Percentiles rank a stretch among this genome's conserved stretches.
phyloP scores from a whole-genome alignment of 139 green algal genomes.

The Mychonastes homosphaera region DNA sequence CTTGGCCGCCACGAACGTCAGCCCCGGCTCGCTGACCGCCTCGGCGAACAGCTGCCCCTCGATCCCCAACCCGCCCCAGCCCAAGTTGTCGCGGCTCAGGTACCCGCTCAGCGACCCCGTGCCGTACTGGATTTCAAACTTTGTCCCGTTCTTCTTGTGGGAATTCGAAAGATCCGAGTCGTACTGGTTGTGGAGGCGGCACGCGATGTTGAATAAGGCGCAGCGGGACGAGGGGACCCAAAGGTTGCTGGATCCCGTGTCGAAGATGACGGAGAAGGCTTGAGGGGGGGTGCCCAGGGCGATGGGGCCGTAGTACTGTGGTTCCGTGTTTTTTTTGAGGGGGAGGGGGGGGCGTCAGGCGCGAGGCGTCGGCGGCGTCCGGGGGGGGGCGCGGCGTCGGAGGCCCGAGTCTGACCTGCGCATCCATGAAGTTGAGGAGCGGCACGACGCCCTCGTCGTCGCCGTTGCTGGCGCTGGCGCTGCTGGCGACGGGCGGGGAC shows the following conservation, averaged over 20 bases:
- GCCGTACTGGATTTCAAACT: slow-evolving; percentile 97
- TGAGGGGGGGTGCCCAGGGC: slow-evolving; percentile 81
- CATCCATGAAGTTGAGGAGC: slow-evolving; percentile 57
- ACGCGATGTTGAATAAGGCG: slow-evolving; percentile 76
- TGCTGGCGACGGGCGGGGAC: no score
- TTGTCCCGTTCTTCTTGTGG: slow-evolving; percentile 66
- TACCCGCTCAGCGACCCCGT: slow-evolving; percentile 81
- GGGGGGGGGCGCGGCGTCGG: background rate
- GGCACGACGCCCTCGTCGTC: slow-evolving; percentile 24
- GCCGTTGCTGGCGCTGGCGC: background rate
- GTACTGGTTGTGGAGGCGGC: slow-evolving; percentile 84
- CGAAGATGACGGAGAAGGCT: slow-evolving; percentile 87
- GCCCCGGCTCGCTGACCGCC: slow-evolving; percentile 78
- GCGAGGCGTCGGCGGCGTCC: background rate
- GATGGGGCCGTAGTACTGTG: slow-evolving; percentile 93
- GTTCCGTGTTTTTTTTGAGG: background rate
- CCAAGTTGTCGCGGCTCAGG: slow-evolving; percentile 72
- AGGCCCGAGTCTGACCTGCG: slow-evolving; percentile 31
- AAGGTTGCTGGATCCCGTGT: slow-evolving; percentile 86
- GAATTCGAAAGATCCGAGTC: slow-evolving; percentile 55
- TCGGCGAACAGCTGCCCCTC: slow-evolving; percentile 37
- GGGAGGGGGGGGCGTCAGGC: background rate
- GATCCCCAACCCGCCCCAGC: slow-evolving; percentile 59
- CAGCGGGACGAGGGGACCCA: slow-evolving; percentile 86
- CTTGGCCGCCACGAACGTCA: slow-evolving; percentile 90